Conservation (phyloP, 768 basidiomycete species). For the Agaricus blazei region DNA sequence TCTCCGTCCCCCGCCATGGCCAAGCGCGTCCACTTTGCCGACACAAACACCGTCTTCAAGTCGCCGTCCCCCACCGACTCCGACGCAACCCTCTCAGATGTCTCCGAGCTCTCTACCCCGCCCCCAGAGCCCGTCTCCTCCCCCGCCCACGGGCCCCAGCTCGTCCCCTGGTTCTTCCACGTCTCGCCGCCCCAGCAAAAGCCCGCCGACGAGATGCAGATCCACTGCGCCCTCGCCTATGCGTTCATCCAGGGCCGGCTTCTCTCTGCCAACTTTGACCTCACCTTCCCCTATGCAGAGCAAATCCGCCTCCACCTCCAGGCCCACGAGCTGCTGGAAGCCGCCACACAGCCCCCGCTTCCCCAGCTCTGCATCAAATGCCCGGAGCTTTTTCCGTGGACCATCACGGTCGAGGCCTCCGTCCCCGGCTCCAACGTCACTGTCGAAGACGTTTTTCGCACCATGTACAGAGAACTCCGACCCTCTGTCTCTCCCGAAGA, state of each 20-base stretch:
- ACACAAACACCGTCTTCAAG: conserved; percentile 31
- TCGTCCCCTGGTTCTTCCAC: conserved; percentile 19
- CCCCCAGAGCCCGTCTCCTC: conserved; percentile 26
- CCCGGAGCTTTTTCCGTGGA: conserved; percentile 21
- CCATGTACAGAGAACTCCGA: conserved; percentile 44
- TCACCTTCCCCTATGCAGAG: conserved; percentile 26
- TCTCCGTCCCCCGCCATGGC: conserved; percentile 17
- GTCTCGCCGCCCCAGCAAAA: conserved; percentile 5
- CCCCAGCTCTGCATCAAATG: conserved; percentile 27
- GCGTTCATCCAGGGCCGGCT: conserved; percentile 19
- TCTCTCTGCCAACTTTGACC: conserved; percentile 33
- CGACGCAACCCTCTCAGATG: conserved; percentile 26
- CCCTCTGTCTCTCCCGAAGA: conserved; percentile 38
- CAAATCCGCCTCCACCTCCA: conserved; percentile 19
- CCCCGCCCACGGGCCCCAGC: conserved; percentile 23
- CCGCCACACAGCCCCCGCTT: conserved; percentile 19
- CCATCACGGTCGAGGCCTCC: conserved; percentile 27
- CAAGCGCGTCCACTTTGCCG: conserved; percentile 39
- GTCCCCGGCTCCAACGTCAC: conserved; percentile 28
- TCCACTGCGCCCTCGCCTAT: conserved; percentile 39
- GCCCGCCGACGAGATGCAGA: conserved; percentile 26
- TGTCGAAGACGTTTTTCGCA: conserved; percentile 44
- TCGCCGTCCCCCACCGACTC: conserved; percentile 30
- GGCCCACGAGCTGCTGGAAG: conserved; percentile 19
- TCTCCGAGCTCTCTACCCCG: conserved; percentile 33